Conservation (phyloP, 1,139 yeast genomes). For the Candida gigantensis region DNA sequence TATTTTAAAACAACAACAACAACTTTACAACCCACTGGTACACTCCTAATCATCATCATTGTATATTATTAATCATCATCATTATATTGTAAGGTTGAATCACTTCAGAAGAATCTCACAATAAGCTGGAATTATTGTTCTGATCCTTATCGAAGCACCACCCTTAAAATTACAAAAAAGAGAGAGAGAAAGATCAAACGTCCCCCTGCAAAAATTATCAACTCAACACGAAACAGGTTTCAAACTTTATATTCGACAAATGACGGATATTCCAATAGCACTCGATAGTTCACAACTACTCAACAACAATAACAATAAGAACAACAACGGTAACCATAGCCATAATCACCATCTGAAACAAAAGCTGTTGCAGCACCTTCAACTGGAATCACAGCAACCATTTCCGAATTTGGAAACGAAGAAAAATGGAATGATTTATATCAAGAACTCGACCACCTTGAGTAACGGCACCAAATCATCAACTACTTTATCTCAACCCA, state of each 20-base stretch:
- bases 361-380: constrained; percentile 4
- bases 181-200: not conserved
- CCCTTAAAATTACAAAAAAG: not conserved
- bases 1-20: too few species aligned
- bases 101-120: constrained; percentile 2
- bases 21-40: too few species aligned
- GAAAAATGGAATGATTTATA: constrained; percentile 11
- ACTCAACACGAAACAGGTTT: too few species aligned
- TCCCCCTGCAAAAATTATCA: not conserved
- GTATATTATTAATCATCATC: not conserved
- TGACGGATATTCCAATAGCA: constrained; percentile 14
- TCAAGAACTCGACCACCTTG: constrained; percentile 9
- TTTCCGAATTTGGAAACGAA: constrained; percentile 14
- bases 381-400: constrained; percentile 7
- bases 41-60: constrained; percentile 1
- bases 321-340: not conserved
- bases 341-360: constrained; percentile 4
- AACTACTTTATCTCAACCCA: constrained; percentile 1
- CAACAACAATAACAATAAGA: constrained; percentile 1
- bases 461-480: constrained; percentile 6
- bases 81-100: not conserved
- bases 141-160: not conserved
- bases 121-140: constrained; percentile 12
- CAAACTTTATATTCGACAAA: not conserved
- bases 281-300: constrained; percentile 8